These are phyloP conservation scores for Leishmania major DNA, from an alignment of 208 protist genomes.

Conservation along the genomic window DNA sequence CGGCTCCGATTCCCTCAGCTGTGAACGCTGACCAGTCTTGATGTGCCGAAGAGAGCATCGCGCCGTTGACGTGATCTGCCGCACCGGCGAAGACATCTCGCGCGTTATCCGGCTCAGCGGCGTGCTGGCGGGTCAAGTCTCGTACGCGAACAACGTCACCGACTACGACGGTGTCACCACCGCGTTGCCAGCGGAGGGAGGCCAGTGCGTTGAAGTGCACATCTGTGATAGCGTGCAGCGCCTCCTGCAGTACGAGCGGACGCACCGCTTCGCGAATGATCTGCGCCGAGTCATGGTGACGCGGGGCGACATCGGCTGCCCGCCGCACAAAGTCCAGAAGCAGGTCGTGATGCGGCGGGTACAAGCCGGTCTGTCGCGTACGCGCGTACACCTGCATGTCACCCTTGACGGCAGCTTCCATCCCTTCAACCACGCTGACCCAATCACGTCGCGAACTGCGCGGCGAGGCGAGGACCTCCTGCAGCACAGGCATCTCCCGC, in stretches of 20 bases:
- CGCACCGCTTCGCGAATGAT: conserved; percentile 70
- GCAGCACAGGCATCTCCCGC: conserved; percentile 61
- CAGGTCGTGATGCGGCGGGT: conserved; percentile 74
- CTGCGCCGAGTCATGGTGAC: conserved; percentile 70
- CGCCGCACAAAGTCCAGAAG: conserved; percentile 75
- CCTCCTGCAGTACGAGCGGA: conserved; percentile 65
- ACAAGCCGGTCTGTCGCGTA: conserved; percentile 65
- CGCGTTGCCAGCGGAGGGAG: conserved; percentile 64
- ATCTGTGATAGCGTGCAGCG: conserved; percentile 66
- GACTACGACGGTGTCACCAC: conserved; percentile 39
- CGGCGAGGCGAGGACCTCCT: conserved; percentile 46
- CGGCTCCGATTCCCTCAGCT: background rate
- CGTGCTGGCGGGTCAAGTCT: background rate
- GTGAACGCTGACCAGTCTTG: conserved; percentile 46
- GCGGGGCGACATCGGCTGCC: conserved; percentile 46
- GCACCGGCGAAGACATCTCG: conserved; percentile 64
- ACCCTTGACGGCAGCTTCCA: conserved; percentile 41
- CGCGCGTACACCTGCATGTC: conserved; percentile 46
- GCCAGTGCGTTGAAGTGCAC: conserved; percentile 85
- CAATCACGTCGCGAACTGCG: conserved; percentile 45
- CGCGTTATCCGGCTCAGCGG: background rate
- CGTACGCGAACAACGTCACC: conserved; percentile 64
- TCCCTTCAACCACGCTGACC: conserved; percentile 29
- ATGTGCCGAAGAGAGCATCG: conserved; percentile 52
- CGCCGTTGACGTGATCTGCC: conserved; percentile 71